Base-by-base conservation (phyloP, 2,329 filamentous ascomycete species). In the Alternaria brassicicola region DNA sequence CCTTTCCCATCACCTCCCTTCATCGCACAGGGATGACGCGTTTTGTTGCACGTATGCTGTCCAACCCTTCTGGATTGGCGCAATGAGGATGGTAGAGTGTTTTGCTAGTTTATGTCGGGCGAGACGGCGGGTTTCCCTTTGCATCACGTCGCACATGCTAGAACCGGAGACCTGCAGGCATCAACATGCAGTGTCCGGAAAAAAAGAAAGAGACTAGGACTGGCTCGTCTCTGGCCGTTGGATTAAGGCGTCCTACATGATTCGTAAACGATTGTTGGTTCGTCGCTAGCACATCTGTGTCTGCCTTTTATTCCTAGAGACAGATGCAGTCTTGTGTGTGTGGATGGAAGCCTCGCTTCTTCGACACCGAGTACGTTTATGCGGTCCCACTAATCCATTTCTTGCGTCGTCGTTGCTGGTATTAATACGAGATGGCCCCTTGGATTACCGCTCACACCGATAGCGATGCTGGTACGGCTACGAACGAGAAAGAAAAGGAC, bases 161-260 rank as follows among this genome's bases (percentile, higher is more conserved):
- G 30, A 4, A 31, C 30, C 12, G 13, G 4, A 42, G 21, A 45
- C 42, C 3, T 46, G 26, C 6, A 46, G 25, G 42, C 42, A 33
- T 23, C 43, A 5, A 13, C 28, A 46, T 46, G 43, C 28, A 46
- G 17, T 28, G 7, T 3, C 9, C n/a, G 26, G 19, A 25, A 30
- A 30, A 12, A 13, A 33, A 41, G 26, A 33, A 9, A 9, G 25
- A 39, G n/a, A 38, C 35, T 9, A 38, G 35, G 35, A 31, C 10
- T 50, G 48, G 47, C 41, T 13, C 8, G 45, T 30, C 35, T 17
- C 17, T 10, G 13, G 43, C 33, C 31, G 12, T n/a, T 13, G 4
- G 28, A 38, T 12, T 51, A n/a, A 57, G 58, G 57, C 57, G 38
- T 38, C 54, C 57, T 25, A 21, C 54, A 23, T 45, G 52, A 48